These are phyloP conservation scores for Penicillium herquei DNA, from an alignment of 495 filamentous ascomycete species.

Conservation along the genomic window DNA sequence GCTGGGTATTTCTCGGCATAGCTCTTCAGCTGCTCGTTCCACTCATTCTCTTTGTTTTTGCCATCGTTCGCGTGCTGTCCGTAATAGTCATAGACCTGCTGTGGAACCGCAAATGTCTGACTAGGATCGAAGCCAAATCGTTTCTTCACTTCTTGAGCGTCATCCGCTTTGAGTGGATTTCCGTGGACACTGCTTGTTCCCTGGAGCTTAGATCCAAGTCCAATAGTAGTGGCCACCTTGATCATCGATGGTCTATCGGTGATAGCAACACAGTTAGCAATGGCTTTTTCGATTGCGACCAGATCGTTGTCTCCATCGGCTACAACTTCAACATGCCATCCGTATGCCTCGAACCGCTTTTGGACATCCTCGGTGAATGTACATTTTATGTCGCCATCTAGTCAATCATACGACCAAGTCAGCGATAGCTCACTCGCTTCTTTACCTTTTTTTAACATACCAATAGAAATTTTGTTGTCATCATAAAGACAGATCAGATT, in stretches of 20 bases:
- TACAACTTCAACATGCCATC: slow-evolving; percentile 50
- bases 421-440: too few relatives aligned
- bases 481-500: slow-evolving; percentile 58
- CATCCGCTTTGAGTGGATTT: slow-evolving; percentile 34
- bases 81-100: slow-evolving; percentile 92
- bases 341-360: slow-evolving; percentile 47
- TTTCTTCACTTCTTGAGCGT: slow-evolving; percentile 21
- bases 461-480: slow-evolving; percentile 46
- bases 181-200: slow-evolving; percentile 42
- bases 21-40: slow-evolving; percentile 88
- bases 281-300: slow-evolving; percentile 37
- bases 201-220: slow-evolving; percentile 34
- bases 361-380: slow-evolving; percentile 42
- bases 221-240: slow-evolving; percentile 49
- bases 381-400: too few relatives aligned
- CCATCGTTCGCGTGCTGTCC: slow-evolving; percentile 75
- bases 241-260: slow-evolving; percentile 47
- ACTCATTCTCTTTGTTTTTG: slow-evolving; percentile 88
- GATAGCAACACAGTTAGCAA: slow-evolving; percentile 27
- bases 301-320: slow-evolving; percentile 44
- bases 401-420: too few relatives aligned
- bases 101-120: slow-evolving; percentile 21
- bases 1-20: slow-evolving; percentile 74
- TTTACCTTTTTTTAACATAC: too few relatives aligned
- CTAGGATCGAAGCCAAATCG: slow-evolving; percentile 6